Evolutionary conservation across 805 yeast species (phyloP).

Genomic region (Ogataea minuta): DNA sequence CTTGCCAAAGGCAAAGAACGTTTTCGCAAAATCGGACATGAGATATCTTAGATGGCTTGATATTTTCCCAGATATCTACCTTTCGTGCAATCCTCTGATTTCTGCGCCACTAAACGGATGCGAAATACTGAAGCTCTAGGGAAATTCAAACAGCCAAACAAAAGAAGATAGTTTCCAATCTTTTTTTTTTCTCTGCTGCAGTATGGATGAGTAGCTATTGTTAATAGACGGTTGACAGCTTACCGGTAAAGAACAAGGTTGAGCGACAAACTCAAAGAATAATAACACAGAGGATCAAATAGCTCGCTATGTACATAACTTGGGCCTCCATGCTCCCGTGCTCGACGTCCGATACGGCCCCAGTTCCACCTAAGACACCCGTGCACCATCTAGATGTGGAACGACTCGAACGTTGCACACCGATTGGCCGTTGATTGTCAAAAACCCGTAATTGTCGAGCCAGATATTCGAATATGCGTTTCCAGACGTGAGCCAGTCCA

Average conservation of each 20-base stretch:
- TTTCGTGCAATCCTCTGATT: too few relatives aligned
- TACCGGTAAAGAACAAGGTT: not conserved
- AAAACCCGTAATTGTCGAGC: constrained; percentile 14
- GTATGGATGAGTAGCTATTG: not conserved
- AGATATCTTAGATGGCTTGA: not conserved
- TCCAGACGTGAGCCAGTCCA: constrained; percentile 10
- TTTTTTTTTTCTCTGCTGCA: constrained; percentile 12
- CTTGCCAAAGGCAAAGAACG: constrained; percentile 36
- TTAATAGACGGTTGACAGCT: too few relatives aligned
- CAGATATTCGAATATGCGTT: constrained; percentile 6
- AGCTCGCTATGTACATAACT: too few relatives aligned
- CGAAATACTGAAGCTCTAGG: not conserved
- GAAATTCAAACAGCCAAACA: constrained; percentile 7
- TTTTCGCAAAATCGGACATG: constrained; percentile 42
- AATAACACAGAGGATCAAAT: too few relatives aligned
- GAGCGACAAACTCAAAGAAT: not conserved
- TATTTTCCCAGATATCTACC: not conserved
- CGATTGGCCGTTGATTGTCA: constrained; percentile 19
- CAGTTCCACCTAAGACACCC: not conserved
- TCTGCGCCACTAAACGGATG: not conserved
- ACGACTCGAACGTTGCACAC: constrained; percentile 25
- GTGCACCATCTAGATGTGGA: constrained; percentile 5
- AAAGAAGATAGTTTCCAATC: constrained; percentile 8
- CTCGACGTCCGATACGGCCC: too few relatives aligned
- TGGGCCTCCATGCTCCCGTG: too few relatives aligned